Conservation (phyloP, 306 rosid species). For the Oxytropis ochrocephala region DNA sequence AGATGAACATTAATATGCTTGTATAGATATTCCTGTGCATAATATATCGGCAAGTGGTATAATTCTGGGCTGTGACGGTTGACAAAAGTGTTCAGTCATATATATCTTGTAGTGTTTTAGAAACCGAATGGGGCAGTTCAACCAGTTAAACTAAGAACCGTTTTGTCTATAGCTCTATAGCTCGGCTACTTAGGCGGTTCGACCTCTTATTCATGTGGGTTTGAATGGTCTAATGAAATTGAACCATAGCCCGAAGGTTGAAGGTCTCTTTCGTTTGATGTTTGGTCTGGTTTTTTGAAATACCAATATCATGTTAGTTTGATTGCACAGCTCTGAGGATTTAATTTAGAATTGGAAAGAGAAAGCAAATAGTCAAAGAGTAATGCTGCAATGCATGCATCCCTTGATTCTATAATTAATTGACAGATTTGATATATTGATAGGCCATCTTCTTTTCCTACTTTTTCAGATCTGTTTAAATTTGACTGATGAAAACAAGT, state of each 20-base stretch:
- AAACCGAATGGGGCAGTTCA: too few relatives aligned
- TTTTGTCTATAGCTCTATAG: too few relatives aligned
- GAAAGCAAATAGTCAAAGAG: not conserved
- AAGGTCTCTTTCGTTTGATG: too few relatives aligned
- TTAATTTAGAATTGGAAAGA: not conserved
- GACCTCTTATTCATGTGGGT: too few relatives aligned
- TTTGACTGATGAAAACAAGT: not conserved
- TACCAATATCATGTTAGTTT: not conserved
- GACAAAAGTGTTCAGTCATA: conserved; percentile 3
- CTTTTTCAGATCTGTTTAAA: not conserved
- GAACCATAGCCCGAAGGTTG: too few relatives aligned
- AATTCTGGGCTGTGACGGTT: not conserved
- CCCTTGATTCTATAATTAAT: conserved; percentile 3
- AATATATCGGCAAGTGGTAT: conserved; percentile 3
- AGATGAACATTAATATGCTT: not conserved
- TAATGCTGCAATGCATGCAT: conserved; percentile 8
- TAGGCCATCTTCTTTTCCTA: not conserved
- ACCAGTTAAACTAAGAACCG: too few relatives aligned
- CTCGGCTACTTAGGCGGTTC: too few relatives aligned
- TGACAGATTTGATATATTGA: not conserved
- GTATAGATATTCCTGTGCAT: not conserved
- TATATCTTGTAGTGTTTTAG: not conserved
- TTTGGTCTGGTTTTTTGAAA: too few relatives aligned
- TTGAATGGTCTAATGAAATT: too few relatives aligned
- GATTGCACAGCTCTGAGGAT: not conserved